These are phyloP conservation scores for Leccinum fallax DNA, from an alignment of 1,284 basidiomycete genomes.

Conservation along the genomic window DNA sequence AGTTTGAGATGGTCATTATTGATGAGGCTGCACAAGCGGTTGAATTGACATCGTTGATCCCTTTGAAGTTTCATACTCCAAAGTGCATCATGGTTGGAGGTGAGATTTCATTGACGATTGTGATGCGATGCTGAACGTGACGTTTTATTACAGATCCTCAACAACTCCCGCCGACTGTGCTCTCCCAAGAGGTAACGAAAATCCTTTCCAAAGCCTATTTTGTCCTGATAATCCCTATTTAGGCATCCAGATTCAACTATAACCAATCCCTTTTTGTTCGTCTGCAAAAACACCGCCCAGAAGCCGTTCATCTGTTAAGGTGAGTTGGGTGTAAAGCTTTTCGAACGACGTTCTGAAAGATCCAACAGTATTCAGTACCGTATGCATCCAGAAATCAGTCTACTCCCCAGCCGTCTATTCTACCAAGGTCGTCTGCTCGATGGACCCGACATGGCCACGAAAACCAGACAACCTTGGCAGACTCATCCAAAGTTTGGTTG, in stretches of 20 bases:
- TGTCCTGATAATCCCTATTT: constrained; percentile 12
- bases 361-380: constrained; percentile 91
- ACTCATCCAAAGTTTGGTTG: constrained; percentile 75
- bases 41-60: constrained; percentile 96
- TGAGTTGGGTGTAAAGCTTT: constrained; percentile 35
- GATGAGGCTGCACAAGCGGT: constrained; percentile 99
- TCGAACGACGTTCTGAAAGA: constrained; percentile 7
- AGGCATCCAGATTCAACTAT: constrained; percentile 82
- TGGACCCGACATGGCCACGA: constrained; percentile 85
- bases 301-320: constrained; percentile 91
- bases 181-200: constrained; percentile 71
- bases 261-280: constrained; percentile 95
- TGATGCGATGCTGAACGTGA: background rate
- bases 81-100: constrained; percentile 95
- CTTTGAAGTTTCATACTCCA: constrained; percentile 85
- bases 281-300: constrained; percentile 77
- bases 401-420: constrained; percentile 88
- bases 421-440: constrained; percentile 84
- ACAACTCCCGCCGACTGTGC: constrained; percentile 95
- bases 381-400: constrained; percentile 97
- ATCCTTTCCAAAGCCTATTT: background rate
- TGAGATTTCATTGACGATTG: constrained; percentile 34
- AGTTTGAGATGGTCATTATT: constrained; percentile 96
- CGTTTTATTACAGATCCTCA: constrained; percentile 73
- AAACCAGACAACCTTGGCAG: constrained; percentile 91